Base-by-base conservation (phyloP, 2,329 filamentous ascomycete genomes). In the Graphilbum ipis-grandicollis region DNA sequence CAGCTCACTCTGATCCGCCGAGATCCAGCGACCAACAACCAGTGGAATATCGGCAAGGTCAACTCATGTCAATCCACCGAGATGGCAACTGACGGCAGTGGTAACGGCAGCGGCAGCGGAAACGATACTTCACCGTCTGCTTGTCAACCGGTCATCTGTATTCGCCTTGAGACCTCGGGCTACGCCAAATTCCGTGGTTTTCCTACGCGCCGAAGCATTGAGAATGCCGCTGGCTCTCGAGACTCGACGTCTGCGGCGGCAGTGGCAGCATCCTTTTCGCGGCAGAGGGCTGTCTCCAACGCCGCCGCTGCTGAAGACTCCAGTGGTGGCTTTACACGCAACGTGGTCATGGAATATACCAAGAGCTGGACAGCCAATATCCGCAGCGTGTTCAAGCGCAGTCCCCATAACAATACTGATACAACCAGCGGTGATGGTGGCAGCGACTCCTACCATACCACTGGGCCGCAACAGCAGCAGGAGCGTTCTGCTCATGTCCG, bases 1-100 rank as follows among this genome's bases (percentile, higher is more conserved):
- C 65, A 61, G 2, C 55, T 75, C 13, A 76, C 72, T 0, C 54
- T 86, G 13, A 83, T 85, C 47, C 74, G 80, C n/a, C 70, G 79
- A 44, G 76, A 85, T 50, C 77, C 77, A 1, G 62, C 66, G 18
- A 71, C 75, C 9, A 72, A 73, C 8, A 64, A 63, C 38, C 80
- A 85, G 52, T 84, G 79, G 78, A 85, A 85, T 48, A 66, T 85
- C 12, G 80, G 75, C 18, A 73, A 65, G 38, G 65, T 84, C 34
- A 66, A 64, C 2, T 71, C 67, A 0, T 63, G 63, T 40, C 65
- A 70, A 43, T 17, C n/a, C 2, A 51, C 23, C 2, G 38, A 37
- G 10, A 13, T n/a, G 9, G 10, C 14, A 13, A 7, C 9, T 4
- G n/a, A n/a, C n/a, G n/a, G n/a, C n/a, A n/a, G n/a, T n/a, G n/a